These are phyloP conservation scores for Boechera stricta DNA, from an alignment of 345 rosid genomes.

Conservation along the genomic window DNA sequence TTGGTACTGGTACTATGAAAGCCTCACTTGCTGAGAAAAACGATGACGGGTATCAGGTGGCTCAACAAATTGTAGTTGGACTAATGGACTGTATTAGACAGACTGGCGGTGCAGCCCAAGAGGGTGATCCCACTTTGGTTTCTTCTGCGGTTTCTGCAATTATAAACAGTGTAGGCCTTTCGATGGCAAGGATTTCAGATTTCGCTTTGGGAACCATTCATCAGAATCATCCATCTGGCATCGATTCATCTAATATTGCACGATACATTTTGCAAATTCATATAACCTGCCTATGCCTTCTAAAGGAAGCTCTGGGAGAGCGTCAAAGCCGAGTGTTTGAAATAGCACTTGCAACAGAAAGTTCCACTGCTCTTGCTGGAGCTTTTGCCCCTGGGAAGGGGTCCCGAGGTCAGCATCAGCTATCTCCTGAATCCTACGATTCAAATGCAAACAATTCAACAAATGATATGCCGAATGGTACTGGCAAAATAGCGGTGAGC, in stretches of 20 bases:
- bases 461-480: constrained; percentile 54
- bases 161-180: constrained; percentile 68
- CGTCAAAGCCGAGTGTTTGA: constrained; percentile 96
- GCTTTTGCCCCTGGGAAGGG: constrained; percentile 75
- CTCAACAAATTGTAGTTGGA: constrained; percentile 78
- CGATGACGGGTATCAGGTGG: constrained; percentile 76
- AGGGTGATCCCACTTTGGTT: constrained; percentile 95
- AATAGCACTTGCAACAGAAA: constrained; percentile 95
- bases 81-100: constrained; percentile 85
- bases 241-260: constrained; percentile 59
- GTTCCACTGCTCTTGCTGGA: constrained; percentile 73
- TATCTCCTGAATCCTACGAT: constrained; percentile 78
- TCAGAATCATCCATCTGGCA: constrained; percentile 57
- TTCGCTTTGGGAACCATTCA: constrained; percentile 54
- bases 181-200: constrained; percentile 77
- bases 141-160: constrained; percentile 93
- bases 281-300: constrained; percentile 75
- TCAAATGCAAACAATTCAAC: constrained; percentile 53
- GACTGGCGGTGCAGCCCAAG: constrained; percentile 97
- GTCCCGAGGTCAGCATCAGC: constrained; percentile 79
- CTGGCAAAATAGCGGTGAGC: constrained; percentile 54
- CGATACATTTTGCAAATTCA: constrained; percentile 80
- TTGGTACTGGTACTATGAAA: constrained; percentile 62
- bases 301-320: constrained; percentile 96
- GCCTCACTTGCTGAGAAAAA: constrained; percentile 59